Conservation (phyloP, 2,329 filamentous ascomycete genomes). For the Scopulariopsis brevicaulis region DNA sequence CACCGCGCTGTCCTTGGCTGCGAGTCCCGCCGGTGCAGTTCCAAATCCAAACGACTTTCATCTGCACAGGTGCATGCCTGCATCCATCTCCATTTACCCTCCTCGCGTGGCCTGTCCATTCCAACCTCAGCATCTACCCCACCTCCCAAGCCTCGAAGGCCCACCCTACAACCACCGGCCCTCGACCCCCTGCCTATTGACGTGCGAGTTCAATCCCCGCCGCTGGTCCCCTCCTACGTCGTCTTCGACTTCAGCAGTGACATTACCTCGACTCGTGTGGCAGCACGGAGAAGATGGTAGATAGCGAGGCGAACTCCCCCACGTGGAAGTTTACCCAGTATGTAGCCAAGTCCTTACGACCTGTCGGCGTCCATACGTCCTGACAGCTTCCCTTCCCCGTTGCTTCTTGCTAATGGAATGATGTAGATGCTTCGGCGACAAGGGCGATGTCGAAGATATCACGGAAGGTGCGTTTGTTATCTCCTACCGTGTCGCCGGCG, state of each 20-base stretch:
- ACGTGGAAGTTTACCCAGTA: slow-evolving; percentile 99
- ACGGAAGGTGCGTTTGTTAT: slow-evolving; percentile 64
- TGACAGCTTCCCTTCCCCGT: background rate
- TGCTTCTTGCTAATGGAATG: slow-evolving; percentile 6
- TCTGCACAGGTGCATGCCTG: background rate
- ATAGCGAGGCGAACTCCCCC: slow-evolving; percentile 85
- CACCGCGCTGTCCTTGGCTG: background rate
- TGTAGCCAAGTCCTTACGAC: slow-evolving; percentile 23
- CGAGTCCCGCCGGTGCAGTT: background rate
- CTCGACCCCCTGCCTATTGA: background rate
- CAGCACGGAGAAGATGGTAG: slow-evolving; percentile 66
- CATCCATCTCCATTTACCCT: background rate
- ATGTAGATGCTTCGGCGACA: slow-evolving; percentile 93
- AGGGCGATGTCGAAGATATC: slow-evolving; percentile 98
- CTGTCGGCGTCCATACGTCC: background rate
- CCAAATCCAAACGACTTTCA: background rate
- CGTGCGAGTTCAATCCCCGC: background rate
- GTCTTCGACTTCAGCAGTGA: slow-evolving; percentile 8
- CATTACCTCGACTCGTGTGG: slow-evolving; percentile 8
- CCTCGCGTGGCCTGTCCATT: background rate
- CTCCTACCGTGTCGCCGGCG: background rate
- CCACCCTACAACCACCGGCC: background rate
- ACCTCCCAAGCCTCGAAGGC: background rate
- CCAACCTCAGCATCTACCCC: background rate
- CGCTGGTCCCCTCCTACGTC: slow-evolving; percentile 7